Base-by-base conservation (phyloP, 768 basidiomycete genomes). In the Neoboletus brunneissimus region DNA sequence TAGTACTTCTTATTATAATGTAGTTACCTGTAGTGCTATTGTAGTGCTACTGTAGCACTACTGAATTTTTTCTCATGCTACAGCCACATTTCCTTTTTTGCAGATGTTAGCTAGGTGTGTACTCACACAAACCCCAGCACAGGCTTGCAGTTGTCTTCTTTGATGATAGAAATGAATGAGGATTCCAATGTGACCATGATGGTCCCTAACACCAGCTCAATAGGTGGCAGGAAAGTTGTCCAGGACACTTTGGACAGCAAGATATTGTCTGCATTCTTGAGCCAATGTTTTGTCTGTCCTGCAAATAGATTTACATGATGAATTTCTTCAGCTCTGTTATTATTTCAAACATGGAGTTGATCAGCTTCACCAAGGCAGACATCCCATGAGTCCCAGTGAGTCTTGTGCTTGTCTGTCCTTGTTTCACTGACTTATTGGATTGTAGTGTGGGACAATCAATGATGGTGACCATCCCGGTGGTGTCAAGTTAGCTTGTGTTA, bases 161-260 rank as follows among this genome's bases (percentile, higher is more conserved):
- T 9, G 29, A 29, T 56, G 67, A 87, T 87, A 49, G 72, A 74
- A n/a, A 70, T 68, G 2, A 72, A 65, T 0, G 76, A 81, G 13
- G 73, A 80, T 59, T 84, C 87, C 63, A 76, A 71, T 18, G 83
- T 87, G 22, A 76, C 77, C 0, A 83, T 87, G 1, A 86, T 81
- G 0, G 84, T 88, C 0, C 77, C 78, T 48, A 88, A 88, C 60
- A 81, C 79, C 0, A 85, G 86, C 1, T 64, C 70, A 0, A 72
- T 77, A 1, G 78, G 75, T 12, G 87, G 86, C 4, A 81, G 84
- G 59, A 87, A 88, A 62, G 86, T 88, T 10, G 81, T 89, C 2
- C 85, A 87, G 77, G 62, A 58, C n/a, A 48, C 48, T 54, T 55
- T 5, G 3, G 4, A 43, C 20, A 22, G 6, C 3, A 11, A 41